These are phyloP conservation scores for Hanseniaspora jakobsenii DNA, from an alignment of 805 yeast species.

Conservation along the genomic window DNA sequence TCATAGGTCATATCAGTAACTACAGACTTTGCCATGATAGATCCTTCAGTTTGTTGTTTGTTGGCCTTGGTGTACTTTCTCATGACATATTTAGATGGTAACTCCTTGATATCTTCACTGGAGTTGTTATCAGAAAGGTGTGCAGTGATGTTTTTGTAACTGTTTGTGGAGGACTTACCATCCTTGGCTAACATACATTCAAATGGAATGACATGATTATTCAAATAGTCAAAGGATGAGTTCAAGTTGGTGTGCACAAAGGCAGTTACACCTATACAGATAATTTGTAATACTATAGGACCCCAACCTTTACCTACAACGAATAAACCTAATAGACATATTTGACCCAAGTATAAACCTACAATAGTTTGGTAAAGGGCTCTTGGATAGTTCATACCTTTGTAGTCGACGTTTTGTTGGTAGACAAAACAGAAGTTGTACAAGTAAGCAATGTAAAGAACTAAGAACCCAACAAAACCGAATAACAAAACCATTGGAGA, in stretches of 20 bases:
- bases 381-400: slow-evolving; percentile 78
- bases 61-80: slow-evolving; percentile 22
- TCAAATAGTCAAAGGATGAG: slow-evolving; percentile 52
- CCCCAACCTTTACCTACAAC: slow-evolving; percentile 94
- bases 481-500: slow-evolving; percentile 76
- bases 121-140: slow-evolving; percentile 13
- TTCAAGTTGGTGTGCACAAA: slow-evolving; percentile 57
- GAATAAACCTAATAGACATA: slow-evolving; percentile 75
- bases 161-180: slow-evolving; percentile 53
- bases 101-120: slow-evolving; percentile 22
- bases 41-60: background rate
- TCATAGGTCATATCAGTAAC: slow-evolving; percentile 23
- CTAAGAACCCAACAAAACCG: slow-evolving; percentile 53
- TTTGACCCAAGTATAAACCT: slow-evolving; percentile 79
- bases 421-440: slow-evolving; percentile 66
- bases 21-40: slow-evolving; percentile 16
- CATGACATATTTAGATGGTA: slow-evolving; percentile 24
- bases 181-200: slow-evolving; percentile 69
- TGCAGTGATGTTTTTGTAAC: slow-evolving; percentile 31
- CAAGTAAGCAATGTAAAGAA: slow-evolving; percentile 64
- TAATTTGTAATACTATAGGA: slow-evolving; percentile 64
- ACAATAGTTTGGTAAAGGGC: slow-evolving; percentile 80
- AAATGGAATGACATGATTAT: slow-evolving; percentile 43
- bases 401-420: slow-evolving; percentile 54
- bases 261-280: slow-evolving; percentile 51